phyloP scores from a whole-genome alignment of 2,329 filamentous ascomycete species.

The Microsporum ferrugineum region DNA sequence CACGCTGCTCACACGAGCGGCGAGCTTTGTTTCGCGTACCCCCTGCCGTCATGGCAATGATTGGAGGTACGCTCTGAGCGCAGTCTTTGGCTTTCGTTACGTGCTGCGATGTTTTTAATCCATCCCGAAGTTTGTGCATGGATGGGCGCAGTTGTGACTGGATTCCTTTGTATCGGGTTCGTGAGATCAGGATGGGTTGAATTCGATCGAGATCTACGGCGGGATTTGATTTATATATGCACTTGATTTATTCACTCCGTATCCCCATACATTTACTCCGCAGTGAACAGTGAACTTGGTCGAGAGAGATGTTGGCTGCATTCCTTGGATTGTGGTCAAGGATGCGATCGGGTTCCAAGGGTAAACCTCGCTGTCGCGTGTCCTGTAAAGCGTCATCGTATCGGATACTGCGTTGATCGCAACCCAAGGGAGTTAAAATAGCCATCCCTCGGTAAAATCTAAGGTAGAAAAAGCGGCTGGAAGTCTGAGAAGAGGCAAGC shows the following conservation, averaged over 20 bases:
- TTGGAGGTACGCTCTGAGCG: background rate
- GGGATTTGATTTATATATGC: background rate
- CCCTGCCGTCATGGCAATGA: background rate
- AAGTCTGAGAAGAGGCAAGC: background rate
- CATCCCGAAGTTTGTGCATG: background rate
- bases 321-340: too few species aligned
- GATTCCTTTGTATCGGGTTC: conserved; percentile 3
- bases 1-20: conserved; percentile 1
- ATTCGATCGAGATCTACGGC: background rate
- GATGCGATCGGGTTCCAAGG: background rate
- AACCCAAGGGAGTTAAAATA: background rate
- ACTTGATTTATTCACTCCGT: too few species aligned
- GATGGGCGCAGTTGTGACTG: background rate
- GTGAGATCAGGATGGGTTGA: background rate
- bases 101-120: background rate
- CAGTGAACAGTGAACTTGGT: background rate
- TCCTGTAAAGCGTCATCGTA: background rate
- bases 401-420: background rate
- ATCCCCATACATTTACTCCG: too few species aligned
- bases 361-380: background rate
- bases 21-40: background rate
- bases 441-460: background rate
- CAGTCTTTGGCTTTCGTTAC: background rate
- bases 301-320: background rate
- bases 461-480: background rate